Percentiles rank a stretch among this genome's conserved stretches.
phyloP scores from a whole-genome alignment of 257 asterid species.

The Paraleonurus japonicus region DNA sequence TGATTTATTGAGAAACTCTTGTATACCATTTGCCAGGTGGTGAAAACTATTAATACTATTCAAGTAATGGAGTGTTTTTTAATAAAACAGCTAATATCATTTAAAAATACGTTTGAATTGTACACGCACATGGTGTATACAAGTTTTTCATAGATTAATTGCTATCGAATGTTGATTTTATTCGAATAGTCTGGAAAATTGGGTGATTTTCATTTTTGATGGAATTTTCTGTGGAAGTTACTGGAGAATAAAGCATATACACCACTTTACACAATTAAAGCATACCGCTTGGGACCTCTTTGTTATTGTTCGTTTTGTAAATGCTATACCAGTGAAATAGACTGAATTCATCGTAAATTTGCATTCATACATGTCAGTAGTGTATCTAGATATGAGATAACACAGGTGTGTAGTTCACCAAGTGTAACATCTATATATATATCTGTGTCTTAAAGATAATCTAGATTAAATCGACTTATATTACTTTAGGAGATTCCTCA shows the following conservation, averaged over 20 bases:
- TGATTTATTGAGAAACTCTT: no score
- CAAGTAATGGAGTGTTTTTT: no score
- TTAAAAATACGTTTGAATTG: no score
- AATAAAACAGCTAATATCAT: no score
- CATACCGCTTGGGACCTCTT: conserved; percentile 11
- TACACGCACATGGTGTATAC: neutral
- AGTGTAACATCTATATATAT: neutral
- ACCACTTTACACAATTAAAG: conserved; percentile 23
- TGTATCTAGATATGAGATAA: neutral
- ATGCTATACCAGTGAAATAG: neutral
- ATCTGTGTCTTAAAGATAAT: neutral
- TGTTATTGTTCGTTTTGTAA: neutral
- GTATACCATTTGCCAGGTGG: no score
- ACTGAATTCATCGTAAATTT: neutral
- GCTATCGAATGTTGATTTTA: neutral
- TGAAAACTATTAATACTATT: no score
- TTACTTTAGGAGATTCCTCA: conserved; percentile 9
- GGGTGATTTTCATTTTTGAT: neutral
- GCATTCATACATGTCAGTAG: neutral
- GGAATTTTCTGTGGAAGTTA: conserved; percentile 21
- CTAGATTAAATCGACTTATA: neutral
- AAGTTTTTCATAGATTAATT: neutral
- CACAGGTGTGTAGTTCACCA: neutral
- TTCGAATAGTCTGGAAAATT: neutral
- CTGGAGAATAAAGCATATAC: conserved; percentile 28